Base-by-base conservation (phyloP, 805 yeast species). In the Lachancea thermotolerans region DNA sequence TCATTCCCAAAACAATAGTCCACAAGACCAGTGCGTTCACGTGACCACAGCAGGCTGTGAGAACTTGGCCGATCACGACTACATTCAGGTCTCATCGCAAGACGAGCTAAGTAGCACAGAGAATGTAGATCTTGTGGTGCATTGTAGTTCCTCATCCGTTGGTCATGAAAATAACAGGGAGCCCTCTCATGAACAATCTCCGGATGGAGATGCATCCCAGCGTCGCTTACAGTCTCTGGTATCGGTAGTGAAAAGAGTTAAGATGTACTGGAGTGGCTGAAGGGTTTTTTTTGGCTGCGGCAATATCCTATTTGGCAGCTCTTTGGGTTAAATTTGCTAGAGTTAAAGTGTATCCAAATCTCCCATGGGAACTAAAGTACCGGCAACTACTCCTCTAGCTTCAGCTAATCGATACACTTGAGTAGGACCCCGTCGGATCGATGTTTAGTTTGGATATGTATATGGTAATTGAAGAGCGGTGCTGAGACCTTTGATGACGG, bases 101-200 rank as follows among this genome's bases (percentile, higher is more conserved):
- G 57, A 60, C 29, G 64, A 60, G 40, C 42, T 60, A 25, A 57
- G 64, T 41, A 59, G 62, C 37, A 51, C 59, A 1, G 65, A 60
- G 42, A 59, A 60, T 37, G 43, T 60, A n/a, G 45, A 44, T 16
- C 36, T 48, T 11, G 47, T 37, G 14, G 32, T 30, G n/a, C 37
- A 40, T 28, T 21, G 37, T 25, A 41, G 41, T 35, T 27, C 18
- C 39, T 10, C 25, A 10, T 15, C 35, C 10, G 35, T 10, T 32
- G 38, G 25, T 11, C 17, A 14, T 12, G 15, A 28, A 12, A 17
- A n/a, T 27, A 32, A 27, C 12, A 4, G 33, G 33, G 14, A 11
- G 33, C 33, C 9, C 33, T 30, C 33, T 12, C 4, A 14, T 30
- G 33, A 30, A 9, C 12, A 12, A 14, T 5, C 33, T 30, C 3